A percentile compares a stretch with the other conserved stretches of the same genome.
phyloP scores from a whole-genome alignment of 495 filamentous ascomycete genomes.

The Penicillium mononematosum region DNA sequence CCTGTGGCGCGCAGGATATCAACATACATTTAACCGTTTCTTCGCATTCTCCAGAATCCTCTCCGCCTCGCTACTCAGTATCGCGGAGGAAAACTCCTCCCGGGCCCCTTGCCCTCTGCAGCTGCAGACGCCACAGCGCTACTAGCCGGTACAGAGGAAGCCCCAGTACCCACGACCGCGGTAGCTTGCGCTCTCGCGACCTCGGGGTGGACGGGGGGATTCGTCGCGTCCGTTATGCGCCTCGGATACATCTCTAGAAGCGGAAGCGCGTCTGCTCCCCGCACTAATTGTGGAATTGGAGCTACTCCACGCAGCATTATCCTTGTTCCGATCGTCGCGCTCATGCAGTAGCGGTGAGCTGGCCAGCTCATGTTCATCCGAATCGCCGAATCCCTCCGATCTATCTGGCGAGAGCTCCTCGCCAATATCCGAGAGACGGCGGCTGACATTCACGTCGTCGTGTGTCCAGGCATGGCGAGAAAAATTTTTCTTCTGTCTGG shows the following conservation, averaged over 20 bases:
- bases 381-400: slow-evolving; percentile 21
- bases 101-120: slow-evolving; percentile 35
- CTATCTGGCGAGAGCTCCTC: slow-evolving; percentile 51
- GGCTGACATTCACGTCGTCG: slow-evolving; percentile 56
- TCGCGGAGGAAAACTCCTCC: slow-evolving; percentile 64
- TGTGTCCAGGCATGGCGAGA: slow-evolving; percentile 49
- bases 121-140: slow-evolving; percentile 24
- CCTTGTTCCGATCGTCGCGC: slow-evolving; percentile 12
- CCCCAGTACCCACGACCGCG: background rate
- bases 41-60: slow-evolving; percentile 90
- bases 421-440: slow-evolving; percentile 71
- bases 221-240: slow-evolving; percentile 16
- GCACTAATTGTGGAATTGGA: slow-evolving; percentile 44
- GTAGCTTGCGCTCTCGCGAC: slow-evolving; percentile 10
- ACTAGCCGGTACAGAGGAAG: slow-evolving; percentile 10
- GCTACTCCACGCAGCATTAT: slow-evolving; percentile 33
- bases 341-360: slow-evolving; percentile 16
- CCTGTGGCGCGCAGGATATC: background rate
- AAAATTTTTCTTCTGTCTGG: slow-evolving; percentile 35
- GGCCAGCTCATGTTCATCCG: slow-evolving; percentile 11
- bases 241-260: slow-evolving; percentile 19
- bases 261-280: slow-evolving; percentile 30
- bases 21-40: slow-evolving; percentile 75
- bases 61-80: slow-evolving; percentile 79
- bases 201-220: slow-evolving; percentile 13